phyloP scores from a whole-genome alignment of 2,329 filamentous ascomycete genomes.

The Stemphylium lycopersici region DNA sequence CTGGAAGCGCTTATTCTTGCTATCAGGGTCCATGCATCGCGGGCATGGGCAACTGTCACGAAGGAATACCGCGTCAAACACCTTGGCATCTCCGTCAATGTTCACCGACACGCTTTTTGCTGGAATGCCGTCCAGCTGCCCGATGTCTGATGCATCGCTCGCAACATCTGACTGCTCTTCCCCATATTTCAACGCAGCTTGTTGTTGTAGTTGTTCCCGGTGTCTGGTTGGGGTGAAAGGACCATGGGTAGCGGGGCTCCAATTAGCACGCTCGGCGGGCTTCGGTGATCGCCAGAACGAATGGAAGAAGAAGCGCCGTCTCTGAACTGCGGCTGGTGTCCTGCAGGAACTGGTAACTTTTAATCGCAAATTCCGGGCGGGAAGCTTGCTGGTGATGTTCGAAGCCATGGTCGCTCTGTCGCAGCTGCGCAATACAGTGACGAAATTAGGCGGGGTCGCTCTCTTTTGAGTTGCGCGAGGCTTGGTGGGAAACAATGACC shows the following conservation, averaged over 20 bases:
- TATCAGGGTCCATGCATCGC: slow-evolving; percentile 64
- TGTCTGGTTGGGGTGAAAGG: slow-evolving; percentile 28
- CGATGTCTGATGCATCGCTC: slow-evolving; percentile 14
- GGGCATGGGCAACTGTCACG: slow-evolving; percentile 66
- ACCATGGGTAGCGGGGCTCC: slow-evolving; percentile 29
- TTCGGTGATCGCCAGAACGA: slow-evolving; percentile 26
- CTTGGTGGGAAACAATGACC: slow-evolving; percentile 18
- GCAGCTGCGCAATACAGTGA: slow-evolving; percentile 11
- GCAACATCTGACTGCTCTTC: slow-evolving; percentile 20
- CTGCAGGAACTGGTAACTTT: background rate
- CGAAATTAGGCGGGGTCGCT: slow-evolving; percentile 18
- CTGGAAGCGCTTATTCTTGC: slow-evolving; percentile 68
- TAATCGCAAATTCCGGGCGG: slow-evolving; percentile 1
- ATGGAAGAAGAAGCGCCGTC: slow-evolving; percentile 24
- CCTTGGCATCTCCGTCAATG: slow-evolving; percentile 39
- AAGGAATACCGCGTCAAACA: slow-evolving; percentile 50
- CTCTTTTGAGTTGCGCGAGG: slow-evolving; percentile 26
- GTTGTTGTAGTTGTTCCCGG: slow-evolving; percentile 24
- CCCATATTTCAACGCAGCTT: slow-evolving; percentile 12
- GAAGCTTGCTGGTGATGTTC: slow-evolving; percentile 29
- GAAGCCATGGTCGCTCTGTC: slow-evolving; percentile 33
- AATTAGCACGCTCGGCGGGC: slow-evolving; percentile 23
- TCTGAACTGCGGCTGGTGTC: slow-evolving; percentile 1
- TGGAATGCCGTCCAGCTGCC: slow-evolving; percentile 30
- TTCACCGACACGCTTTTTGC: slow-evolving; percentile 39